Base-by-base conservation (phyloP, 176 grass and related monocot species). In the Hyparrhenia diplandra region DNA sequence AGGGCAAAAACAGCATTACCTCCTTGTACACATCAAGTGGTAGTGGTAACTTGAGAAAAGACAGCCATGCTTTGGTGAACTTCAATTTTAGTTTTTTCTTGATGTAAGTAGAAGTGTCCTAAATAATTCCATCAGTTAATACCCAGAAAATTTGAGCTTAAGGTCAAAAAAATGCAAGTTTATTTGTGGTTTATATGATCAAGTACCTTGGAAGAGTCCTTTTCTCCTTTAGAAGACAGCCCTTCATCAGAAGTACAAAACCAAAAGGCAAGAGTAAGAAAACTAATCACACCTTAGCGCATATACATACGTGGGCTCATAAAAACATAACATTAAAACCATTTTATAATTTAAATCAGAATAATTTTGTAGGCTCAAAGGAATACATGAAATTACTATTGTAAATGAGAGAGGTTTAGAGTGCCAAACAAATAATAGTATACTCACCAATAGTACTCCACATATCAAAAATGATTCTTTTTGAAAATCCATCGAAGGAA, bases 11-110 rank as follows among this genome's bases (percentile, higher is more conserved):
- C 11, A 78, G 63, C 46, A 61, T 79, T 94, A 98, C 95, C 95
- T 98, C 90, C 84, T 98, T 98, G 76, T 98, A 98, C 23, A 98
- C 88, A 91, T 95, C 92, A 75, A 94, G 80, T n/a, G 92, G 86
- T 79, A 98, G 92, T 52, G 90, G 88, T 85, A 93, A 76, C 84
- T 91, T 98, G 37, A 98, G 95, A 82, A 98, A 94, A 34, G 92
- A 86, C 29, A 98, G 59, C 95, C 95, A 98, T 68, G 90, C 88
- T 87, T 93, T 94, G 24, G 82, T 92, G 74, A 98, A 95, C 85
- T 86, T 98, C 69, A 86, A 76, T 86, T 89, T 94, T 18, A 95
- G 40, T 37, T 88, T 94, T n/a, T 88, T 98, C 69, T 81, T 84
- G 25, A 93, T 84, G 28, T 67, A 55, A 52, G 59, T 63, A 79